These are phyloP conservation scores for Calonectria leucothoes DNA, from an alignment of 2,329 filamentous ascomycete species.

Conservation along the genomic window DNA sequence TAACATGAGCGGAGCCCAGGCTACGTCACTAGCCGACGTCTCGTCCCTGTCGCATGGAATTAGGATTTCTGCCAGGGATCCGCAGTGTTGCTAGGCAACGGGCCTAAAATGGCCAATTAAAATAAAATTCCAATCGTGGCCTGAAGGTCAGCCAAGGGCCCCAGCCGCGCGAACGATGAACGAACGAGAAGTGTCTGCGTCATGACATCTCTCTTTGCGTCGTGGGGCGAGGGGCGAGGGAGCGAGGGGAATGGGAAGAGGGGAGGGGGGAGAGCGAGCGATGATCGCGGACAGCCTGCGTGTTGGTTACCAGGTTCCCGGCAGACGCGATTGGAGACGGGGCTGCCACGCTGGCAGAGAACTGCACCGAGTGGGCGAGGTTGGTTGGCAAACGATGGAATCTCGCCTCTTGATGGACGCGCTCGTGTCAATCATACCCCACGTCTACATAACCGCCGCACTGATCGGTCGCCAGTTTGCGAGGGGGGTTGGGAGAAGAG, in stretches of 20 bases:
- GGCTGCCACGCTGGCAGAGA: slow-evolving; percentile 32
- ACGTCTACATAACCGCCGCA: not conserved
- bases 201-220: not conserved
- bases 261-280: not conserved
- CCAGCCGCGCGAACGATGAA: slow-evolving; percentile 11
- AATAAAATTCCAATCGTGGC: slow-evolving; percentile 19
- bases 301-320: not conserved
- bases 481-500: not conserved
- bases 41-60: slow-evolving; percentile 24
- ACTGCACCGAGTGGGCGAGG: not conserved
- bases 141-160: slow-evolving; percentile 1
- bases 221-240: not conserved
- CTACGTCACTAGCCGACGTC: slow-evolving; percentile 44
- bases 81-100: slow-evolving; percentile 39
- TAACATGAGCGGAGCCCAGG: slow-evolving; percentile 14
- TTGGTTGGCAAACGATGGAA: slow-evolving; percentile 1
- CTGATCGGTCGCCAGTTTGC: not conserved
- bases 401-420: not conserved
- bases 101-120: slow-evolving; percentile 17
- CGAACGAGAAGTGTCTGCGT: slow-evolving; percentile 13
- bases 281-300: slow-evolving; percentile 11
- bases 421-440: slow-evolving; percentile 14
- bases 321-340: slow-evolving; percentile 27
- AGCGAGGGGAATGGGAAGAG: not conserved
- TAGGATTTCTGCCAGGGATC: slow-evolving; percentile 18